Evolutionary conservation across 768 basidiomycete species (phyloP), one percentile per base, ranked within the genome.

Genomic region (Boletus edulis): DNA sequence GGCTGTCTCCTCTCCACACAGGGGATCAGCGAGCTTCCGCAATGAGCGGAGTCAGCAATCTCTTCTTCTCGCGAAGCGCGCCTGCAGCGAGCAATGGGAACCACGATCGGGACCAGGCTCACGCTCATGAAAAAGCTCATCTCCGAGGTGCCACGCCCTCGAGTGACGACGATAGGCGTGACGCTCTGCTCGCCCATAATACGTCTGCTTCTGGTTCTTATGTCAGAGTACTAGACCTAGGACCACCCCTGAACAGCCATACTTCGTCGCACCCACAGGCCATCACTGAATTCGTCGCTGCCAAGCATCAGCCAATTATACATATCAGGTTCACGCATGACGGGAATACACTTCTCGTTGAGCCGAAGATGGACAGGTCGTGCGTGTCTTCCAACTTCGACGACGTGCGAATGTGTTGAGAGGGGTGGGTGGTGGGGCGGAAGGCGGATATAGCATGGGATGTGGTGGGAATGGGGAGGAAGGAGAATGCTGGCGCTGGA

Each of bases 21-120:
- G 53, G 57, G 58, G 65, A 60, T 24, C 67, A 49, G 59, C 59
- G 49, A 31, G 29, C 60, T 24, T 59, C 68, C 51, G 54, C 59
- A 35, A 65, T 67, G 32, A 63, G 63, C 39, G 72, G 65, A 35
- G 56, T 68, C 20, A 59, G 69, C n/a, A 69, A 69, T 46, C 66
- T 74, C 62, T 79, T 83, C 61, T 84, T 84, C 62, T 87, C 85
- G 46, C 73, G 80, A 67, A 86, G 85, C 55, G 84, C 85, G 1
- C 86, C 86, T 9, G 79, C 27, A 42, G 72, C 72, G 34, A 72
- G 58, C 18, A 46, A 60, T 3, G 61, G 62, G 35, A 54, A 56
- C 32, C 49, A 57, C 38, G 38, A 57, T 40, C 34, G 40, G 13
- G 61, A 56, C 52, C 58, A 51, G n/a, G n/a, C n/a, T n/a, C n/a